Conservation (phyloP, 129 eudicot genomes). For the Artemisia tridentata region DNA sequence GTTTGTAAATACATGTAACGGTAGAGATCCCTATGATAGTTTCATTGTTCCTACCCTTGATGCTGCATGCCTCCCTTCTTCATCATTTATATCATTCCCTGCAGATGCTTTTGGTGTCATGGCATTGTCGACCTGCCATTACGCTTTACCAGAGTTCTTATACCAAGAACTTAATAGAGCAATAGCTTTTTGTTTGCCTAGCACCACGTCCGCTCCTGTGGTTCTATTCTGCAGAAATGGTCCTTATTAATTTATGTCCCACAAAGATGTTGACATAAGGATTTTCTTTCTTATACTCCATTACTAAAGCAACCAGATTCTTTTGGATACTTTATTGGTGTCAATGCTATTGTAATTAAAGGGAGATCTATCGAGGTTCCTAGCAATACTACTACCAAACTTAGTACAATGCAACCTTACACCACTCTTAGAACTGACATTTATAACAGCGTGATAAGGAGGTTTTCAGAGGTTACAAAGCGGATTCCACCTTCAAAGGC, state of each 20-base stretch:
- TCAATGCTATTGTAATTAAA: constrained; percentile 4
- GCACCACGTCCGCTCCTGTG: not conserved
- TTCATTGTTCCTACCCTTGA: not conserved
- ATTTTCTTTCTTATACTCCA: constrained; percentile 28
- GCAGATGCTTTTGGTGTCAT: constrained; percentile 6
- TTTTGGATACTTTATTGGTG: constrained; percentile 20
- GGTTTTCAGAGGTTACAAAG: constrained; percentile 18
- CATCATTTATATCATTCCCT: constrained; percentile 17
- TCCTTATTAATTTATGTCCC: constrained; percentile 14
- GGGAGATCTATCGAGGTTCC: constrained; percentile 13
- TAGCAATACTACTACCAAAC: constrained; percentile 16
- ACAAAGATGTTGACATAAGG: not conserved
- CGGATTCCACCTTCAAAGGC: constrained; percentile 9
- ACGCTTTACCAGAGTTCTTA: constrained; percentile 6
- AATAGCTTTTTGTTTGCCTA: constrained; percentile 26
- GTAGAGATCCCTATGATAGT: not conserved
- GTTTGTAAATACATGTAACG: not conserved
- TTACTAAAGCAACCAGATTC: constrained; percentile 3
- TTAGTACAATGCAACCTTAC: constrained; percentile 33
- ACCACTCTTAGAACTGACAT: constrained; percentile 31
- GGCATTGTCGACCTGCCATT: constrained; percentile 15
- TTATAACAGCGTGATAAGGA: constrained; percentile 13
- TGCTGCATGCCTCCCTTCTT: constrained; percentile 21
- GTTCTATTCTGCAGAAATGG: constrained; percentile 17
- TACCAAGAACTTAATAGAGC: not conserved